Percentiles rank a stretch among this genome's conserved stretches.
phyloP scores from a whole-genome alignment of 495 filamentous ascomycete genomes.

The Aspergillus leporis region DNA sequence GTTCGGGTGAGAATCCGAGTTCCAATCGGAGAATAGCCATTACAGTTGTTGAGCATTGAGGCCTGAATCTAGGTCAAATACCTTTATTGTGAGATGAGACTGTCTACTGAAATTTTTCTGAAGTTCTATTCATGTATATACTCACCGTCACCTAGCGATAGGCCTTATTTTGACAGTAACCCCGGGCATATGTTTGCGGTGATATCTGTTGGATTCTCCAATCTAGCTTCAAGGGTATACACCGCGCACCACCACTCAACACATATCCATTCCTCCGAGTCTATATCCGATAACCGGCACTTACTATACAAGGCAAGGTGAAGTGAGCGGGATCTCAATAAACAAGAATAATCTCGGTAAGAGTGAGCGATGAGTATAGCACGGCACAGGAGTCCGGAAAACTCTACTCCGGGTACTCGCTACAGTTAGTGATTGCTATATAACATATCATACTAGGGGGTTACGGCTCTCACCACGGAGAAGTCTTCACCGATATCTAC shows the following conservation, averaged over 20 bases:
- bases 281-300: constrained; percentile 7
- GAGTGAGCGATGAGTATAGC: neutral
- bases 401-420: neutral
- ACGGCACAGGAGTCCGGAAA: neutral
- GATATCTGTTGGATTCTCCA: too few relatives aligned
- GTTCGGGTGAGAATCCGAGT: neutral
- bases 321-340: neutral
- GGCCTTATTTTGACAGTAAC: neutral
- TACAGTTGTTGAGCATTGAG: neutral
- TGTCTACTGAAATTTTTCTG: neutral
- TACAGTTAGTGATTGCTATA: neutral
- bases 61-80: neutral
- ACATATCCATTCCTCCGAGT: neutral
- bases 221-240: neutral
- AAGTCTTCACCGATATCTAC: neutral
- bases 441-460: neutral
- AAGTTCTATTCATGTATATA: neutral
- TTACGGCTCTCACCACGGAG: neutral
- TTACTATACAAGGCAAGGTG: neutral
- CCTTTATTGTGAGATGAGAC: too few relatives aligned
- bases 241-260: neutral
- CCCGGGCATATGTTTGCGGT: too few relatives aligned
- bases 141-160: neutral
- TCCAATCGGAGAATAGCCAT: constrained; percentile 1
- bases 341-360: neutral